phyloP scores from a whole-genome alignment of 345 rosid species.

The Camelina hispida region DNA sequence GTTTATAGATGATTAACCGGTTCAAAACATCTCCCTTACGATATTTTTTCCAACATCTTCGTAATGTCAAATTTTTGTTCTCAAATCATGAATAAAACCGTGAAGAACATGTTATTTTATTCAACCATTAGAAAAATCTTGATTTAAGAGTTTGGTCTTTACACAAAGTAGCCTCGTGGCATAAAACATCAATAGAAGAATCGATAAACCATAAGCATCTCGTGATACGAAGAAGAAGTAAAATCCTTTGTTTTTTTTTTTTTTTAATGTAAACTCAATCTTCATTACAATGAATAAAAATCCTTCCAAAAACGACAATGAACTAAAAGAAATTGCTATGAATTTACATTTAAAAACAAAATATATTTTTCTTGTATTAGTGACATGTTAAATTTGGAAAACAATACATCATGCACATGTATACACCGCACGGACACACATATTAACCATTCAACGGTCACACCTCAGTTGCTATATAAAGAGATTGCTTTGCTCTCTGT shows the following conservation, averaged over 20 bases:
- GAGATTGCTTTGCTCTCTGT: constrained; percentile 32
- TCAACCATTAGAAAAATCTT: constrained; percentile 36
- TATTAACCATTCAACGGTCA: constrained; percentile 41
- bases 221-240: constrained; percentile 33
- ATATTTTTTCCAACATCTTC: neutral
- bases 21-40: neutral
- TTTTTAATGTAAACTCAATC: neutral
- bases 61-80: constrained; percentile 11
- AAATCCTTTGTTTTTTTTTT: neutral
- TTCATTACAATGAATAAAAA: neutral
- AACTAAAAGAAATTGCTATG: neutral
- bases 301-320: neutral
- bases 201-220: constrained; percentile 17
- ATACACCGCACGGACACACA: constrained; percentile 32
- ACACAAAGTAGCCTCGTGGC: constrained; percentile 37
- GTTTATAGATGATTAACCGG: neutral
- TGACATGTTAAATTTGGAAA: constrained; percentile 44
- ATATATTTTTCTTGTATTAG: neutral
- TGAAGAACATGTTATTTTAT: constrained; percentile 18
- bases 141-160: constrained; percentile 39
- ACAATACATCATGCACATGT: constrained; percentile 41
- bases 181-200: neutral
- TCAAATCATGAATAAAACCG: constrained; percentile 6
- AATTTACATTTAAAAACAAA: neutral
- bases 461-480: constrained; percentile 38